These are phyloP conservation scores for Penicillium vulpinum DNA, from an alignment of 2,329 filamentous ascomycete species.

Conservation along the genomic window DNA sequence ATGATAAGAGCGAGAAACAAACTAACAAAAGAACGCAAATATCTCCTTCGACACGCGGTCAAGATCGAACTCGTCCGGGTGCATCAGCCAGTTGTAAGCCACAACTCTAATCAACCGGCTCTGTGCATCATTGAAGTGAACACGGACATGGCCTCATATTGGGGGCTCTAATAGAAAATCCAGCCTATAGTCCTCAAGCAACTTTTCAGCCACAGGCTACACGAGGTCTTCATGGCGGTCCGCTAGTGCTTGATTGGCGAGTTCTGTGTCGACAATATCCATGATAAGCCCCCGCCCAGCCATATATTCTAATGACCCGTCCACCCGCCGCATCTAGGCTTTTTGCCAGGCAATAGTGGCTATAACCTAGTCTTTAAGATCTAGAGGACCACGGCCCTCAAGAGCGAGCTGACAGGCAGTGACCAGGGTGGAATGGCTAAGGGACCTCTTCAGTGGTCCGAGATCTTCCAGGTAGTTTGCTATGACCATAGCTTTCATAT, in stretches of 20 bases:
- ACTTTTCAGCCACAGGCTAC: neutral
- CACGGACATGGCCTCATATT: no score
- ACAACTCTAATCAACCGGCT: no score
- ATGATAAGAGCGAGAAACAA: neutral
- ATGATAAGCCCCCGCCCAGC: neutral
- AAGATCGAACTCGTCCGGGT: no score
- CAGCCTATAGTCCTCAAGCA: no score
- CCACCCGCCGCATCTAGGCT: neutral
- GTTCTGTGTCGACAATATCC: neutral
- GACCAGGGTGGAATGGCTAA: neutral
- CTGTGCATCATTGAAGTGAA: no score
- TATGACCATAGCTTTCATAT: no score
- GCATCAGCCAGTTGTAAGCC: no score
- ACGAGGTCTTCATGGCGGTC: neutral
- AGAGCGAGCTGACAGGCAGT: slow-evolving; percentile 3
- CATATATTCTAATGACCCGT: neutral
- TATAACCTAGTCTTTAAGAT: slow-evolving; percentile 5
- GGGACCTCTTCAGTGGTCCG: neutral
- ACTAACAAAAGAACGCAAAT: no score
- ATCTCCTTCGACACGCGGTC: neutral
- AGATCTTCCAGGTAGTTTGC: slow-evolving; percentile 9
- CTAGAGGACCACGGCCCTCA: slow-evolving; percentile 5
- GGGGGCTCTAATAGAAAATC: no score
- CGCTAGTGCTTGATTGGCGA: neutral
- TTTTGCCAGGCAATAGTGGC: neutral